These are phyloP conservation scores for Penstemon barbatus DNA, from an alignment of 257 asterid species.

Conservation along the genomic window DNA sequence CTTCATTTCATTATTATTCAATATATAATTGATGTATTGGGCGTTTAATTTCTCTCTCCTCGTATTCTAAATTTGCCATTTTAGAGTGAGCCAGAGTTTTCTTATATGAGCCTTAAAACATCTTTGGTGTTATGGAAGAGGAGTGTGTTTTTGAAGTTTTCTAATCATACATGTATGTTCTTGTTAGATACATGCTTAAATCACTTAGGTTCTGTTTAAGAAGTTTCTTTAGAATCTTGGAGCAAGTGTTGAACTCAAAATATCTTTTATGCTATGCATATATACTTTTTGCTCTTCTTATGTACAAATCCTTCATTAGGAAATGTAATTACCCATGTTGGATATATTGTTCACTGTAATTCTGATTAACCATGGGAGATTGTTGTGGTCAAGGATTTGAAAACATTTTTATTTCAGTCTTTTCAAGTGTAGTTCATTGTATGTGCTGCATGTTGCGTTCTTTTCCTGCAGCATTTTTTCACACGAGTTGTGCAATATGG, in stretches of 20 bases:
- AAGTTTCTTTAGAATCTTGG: background rate
- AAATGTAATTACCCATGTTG: background rate
- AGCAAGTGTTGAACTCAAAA: background rate
- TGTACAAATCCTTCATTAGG: background rate
- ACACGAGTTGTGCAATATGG: background rate
- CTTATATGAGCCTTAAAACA: background rate
- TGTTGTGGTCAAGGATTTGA: background rate
- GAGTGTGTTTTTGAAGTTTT: background rate
- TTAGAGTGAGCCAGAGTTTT: background rate
- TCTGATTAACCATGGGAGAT: background rate
- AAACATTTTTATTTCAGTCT: background rate
- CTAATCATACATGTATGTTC: conserved; percentile 3
- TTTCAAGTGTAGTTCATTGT: background rate
- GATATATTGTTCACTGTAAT: background rate
- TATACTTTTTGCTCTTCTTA: background rate
- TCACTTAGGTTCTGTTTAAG: background rate
- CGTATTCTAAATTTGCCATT: background rate
- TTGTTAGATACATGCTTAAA: background rate
- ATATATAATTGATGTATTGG: background rate
- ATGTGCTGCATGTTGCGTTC: background rate
- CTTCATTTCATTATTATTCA: background rate
- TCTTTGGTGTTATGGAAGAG: background rate
- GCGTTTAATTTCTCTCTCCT: background rate
- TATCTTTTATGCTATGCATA: background rate
- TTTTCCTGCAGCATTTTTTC: background rate